Evolutionary conservation across 2,329 filamentous ascomycete genomes (phyloP), one percentile per base, ranked within the genome.

Genomic region (Neoascochyta sp.): DNA sequence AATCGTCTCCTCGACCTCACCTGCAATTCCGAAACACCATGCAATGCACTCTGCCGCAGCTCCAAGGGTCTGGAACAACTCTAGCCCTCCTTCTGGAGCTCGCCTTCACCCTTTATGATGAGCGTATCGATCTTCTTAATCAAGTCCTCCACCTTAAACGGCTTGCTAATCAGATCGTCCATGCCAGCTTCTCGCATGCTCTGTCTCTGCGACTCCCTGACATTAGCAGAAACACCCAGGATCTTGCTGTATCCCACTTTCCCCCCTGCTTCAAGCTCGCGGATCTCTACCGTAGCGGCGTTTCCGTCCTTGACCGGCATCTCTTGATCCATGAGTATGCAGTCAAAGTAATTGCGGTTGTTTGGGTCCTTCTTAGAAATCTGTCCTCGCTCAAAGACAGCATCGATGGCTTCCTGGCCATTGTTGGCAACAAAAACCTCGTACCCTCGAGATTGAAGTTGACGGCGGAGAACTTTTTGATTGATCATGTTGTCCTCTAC

Each of bases 401-500:
- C 52, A 10, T 66, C 56, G 7, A 72, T 60, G 2, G 69, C 69
- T 47, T 71, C 61, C 11, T 58, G 50, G 2, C 70, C 69, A 22
- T 73, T 65, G 5, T 58, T 57, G 1, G 69, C 68, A 1, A 62
- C 63, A 10, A 59, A 48, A 1, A 57, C 69, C 10, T 65, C 58
- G 14, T 70, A 57, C 0, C 62, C 58, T 8, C 67, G 56, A 22
- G 66, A 65, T 31, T 66, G 63, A 27, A 70, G 66, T 41, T 73
- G 71, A 44, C 71, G 68, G 9, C 64, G 57, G 16, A 73, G 43
- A 15, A 73, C 69, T 12, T 69, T 68, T 0, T 72, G 59, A 13
- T 73, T 73, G 32, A 73, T 66, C 3, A 63, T 32, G 24, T 73
- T 73, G 36, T 72, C 70, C 37, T 73, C 70, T 0, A 71, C 69